Conservation (phyloP, 495 filamentous ascomycete genomes). For the Xylaria curta region DNA sequence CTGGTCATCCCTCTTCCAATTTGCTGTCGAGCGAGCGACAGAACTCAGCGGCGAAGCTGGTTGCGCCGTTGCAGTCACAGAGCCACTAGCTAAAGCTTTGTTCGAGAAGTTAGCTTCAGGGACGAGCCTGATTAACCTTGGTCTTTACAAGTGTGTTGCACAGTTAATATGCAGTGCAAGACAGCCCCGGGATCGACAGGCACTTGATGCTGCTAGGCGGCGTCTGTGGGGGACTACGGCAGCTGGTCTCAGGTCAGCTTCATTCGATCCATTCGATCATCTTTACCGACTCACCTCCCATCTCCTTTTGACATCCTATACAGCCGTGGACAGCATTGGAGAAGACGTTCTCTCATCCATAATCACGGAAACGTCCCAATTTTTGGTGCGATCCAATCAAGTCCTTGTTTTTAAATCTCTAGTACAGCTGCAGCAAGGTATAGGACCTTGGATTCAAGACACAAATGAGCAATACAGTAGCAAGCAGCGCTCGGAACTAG, state of each 20-base stretch:
- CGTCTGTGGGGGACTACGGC: constrained; percentile 64
- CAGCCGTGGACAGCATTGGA: constrained; percentile 33
- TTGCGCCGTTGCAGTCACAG: constrained; percentile 66
- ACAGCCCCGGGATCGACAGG: constrained; percentile 59
- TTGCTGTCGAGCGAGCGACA: constrained; percentile 62
- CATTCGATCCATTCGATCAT: constrained; percentile 65
- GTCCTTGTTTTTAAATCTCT: constrained; percentile 49
- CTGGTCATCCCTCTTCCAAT: constrained; percentile 68
- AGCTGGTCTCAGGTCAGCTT: constrained; percentile 47
- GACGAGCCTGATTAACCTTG: constrained; percentile 17
- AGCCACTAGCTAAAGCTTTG: constrained; percentile 69
- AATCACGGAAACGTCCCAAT: constrained; percentile 43
- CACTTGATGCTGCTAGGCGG: constrained; percentile 62
- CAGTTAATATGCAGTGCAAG: constrained; percentile 47
- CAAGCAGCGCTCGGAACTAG: constrained; percentile 35
- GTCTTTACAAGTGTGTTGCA: constrained; percentile 41
- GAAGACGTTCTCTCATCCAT: constrained; percentile 34
- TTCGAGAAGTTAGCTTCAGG: constrained; percentile 32
- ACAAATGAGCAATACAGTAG: constrained; percentile 43
- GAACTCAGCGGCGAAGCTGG: constrained; percentile 71
- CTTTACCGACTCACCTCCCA: constrained; percentile 62
- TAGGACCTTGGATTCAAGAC: constrained; percentile 69
- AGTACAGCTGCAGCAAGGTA: constrained; percentile 63
- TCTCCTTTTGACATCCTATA: constrained; percentile 55
- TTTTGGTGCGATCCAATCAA: constrained; percentile 47